Percentiles rank a stretch among this genome's conserved stretches.
phyloP scores from a whole-genome alignment of 257 asterid genomes.

The Solanum etuberosum region DNA sequence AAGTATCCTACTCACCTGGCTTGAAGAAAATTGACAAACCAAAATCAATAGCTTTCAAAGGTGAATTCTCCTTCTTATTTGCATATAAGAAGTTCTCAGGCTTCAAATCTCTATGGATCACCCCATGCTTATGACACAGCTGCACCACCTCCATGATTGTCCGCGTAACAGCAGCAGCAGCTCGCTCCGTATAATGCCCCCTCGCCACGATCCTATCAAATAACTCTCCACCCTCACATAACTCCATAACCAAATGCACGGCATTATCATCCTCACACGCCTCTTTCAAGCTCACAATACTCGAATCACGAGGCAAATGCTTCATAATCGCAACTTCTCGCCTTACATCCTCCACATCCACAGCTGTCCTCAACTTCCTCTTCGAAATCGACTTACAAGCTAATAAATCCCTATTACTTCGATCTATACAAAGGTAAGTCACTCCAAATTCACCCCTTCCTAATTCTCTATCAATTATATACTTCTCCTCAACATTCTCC shows the following conservation, averaged over 20 bases:
- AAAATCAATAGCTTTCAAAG: slow-evolving; percentile 91
- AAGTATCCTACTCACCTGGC: slow-evolving; percentile 42
- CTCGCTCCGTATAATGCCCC: slow-evolving; percentile 82
- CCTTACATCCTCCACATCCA: slow-evolving; percentile 90
- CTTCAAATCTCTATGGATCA: slow-evolving; percentile 85
- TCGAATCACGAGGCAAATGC: slow-evolving; percentile 72
- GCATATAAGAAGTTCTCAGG: slow-evolving; percentile 87
- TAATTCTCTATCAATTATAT: slow-evolving; percentile 59
- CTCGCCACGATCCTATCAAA: slow-evolving; percentile 91
- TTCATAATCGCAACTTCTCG: slow-evolving; percentile 90
- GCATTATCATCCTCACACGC: slow-evolving; percentile 92
- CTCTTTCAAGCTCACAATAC: slow-evolving; percentile 74
- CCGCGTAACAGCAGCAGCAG: slow-evolving; percentile 67
- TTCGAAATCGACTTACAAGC: slow-evolving; percentile 96
- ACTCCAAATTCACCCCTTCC: slow-evolving; percentile 95
- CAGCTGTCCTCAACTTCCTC: slow-evolving; percentile 82
- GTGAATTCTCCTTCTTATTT: slow-evolving; percentile 85
- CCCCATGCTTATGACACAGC: slow-evolving; percentile 86
- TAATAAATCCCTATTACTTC: slow-evolving; percentile 51
- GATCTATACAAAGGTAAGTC: slow-evolving; percentile 73
- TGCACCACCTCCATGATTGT: slow-evolving; percentile 86
- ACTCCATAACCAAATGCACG: slow-evolving; percentile 88
- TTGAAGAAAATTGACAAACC: slow-evolving; percentile 90
- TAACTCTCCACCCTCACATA: slow-evolving; percentile 91
- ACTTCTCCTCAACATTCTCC: slow-evolving; percentile 66